Percentiles rank a stretch among this genome's conserved stretches.
Evolutionary conservation across 768 basidiomycete species (phyloP).

Genomic region (Leucocoprinus birnbaumii): DNA sequence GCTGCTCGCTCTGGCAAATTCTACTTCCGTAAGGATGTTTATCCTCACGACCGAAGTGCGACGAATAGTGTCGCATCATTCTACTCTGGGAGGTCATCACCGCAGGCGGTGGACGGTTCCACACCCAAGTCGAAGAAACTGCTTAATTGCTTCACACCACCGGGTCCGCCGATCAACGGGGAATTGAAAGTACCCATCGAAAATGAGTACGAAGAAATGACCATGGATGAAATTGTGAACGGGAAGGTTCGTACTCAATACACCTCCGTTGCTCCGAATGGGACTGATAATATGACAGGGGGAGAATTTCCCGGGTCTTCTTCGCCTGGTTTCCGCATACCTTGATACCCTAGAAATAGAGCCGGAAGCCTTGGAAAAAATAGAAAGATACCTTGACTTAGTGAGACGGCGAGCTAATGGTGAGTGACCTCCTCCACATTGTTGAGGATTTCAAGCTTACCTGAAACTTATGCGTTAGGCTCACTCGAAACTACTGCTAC

Average conservation of each 20-base stretch:
- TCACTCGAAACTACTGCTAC: conserved; percentile 81
- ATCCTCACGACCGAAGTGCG: conserved; percentile 49
- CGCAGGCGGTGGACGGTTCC: conserved; percentile 30
- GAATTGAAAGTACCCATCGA: conserved; percentile 43
- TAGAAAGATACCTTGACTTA: conserved; percentile 78
- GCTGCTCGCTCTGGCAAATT: conserved; percentile 76
- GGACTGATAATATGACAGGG: conserved; percentile 36
- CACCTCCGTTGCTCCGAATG: not conserved
- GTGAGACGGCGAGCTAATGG: conserved; percentile 80
- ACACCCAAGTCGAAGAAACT: conserved; percentile 60
- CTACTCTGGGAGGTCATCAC: conserved; percentile 34
- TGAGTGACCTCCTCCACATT: conserved; percentile 26
- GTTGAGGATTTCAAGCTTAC: not conserved
- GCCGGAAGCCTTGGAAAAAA: conserved; percentile 50
- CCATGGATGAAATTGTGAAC: conserved; percentile 88
- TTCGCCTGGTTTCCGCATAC: conserved; percentile 81
- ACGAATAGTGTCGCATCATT: conserved; percentile 47
- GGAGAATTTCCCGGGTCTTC: conserved; percentile 69
- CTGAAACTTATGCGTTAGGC: conserved; percentile 39
- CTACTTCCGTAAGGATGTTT: conserved; percentile 86
- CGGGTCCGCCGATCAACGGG: conserved; percentile 40
- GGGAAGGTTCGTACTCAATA: conserved; percentile 61
- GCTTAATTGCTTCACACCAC: conserved; percentile 68
- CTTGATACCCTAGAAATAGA: conserved; percentile 83
- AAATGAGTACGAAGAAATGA: conserved; percentile 91